Conservation (phyloP, 371 early-diverging fungal genomes). For the Saksenaea oblongispora region DNA sequence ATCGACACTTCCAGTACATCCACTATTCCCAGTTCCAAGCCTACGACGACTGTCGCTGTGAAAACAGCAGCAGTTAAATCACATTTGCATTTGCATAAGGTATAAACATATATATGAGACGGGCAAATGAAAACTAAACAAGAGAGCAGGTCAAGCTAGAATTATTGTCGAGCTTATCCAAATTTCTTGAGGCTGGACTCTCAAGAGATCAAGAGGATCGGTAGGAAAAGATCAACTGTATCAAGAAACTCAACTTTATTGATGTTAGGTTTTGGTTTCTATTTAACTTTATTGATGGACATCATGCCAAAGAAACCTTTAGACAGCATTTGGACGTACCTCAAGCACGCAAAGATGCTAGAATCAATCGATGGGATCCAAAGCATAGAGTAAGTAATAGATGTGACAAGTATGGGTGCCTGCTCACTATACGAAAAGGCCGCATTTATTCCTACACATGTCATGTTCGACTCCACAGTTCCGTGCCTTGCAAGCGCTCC, state of each 20-base stretch:
- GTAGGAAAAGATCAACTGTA: conserved; percentile 6
- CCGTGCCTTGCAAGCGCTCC: conserved; percentile 22
- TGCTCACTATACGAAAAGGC: neutral
- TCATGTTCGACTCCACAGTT: conserved; percentile 14
- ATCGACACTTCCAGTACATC: conserved; percentile 12
- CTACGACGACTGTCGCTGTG: conserved; percentile 22
- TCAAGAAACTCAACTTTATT: neutral
- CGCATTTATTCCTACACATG: conserved; percentile 17
- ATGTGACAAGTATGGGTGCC: neutral
- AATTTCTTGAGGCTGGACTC: conserved; percentile 48
- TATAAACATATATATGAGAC: neutral
- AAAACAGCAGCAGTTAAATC: conserved; percentile 44
- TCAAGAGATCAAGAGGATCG: conserved; percentile 25
- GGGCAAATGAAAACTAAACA: neutral
- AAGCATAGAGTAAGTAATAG: conserved; percentile 12
- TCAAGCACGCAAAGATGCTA: conserved; percentile 3
- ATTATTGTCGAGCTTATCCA: conserved; percentile 35
- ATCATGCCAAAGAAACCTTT: conserved; percentile 48
- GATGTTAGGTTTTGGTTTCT: conserved; percentile 50
- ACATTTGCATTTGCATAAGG: conserved; percentile 49
- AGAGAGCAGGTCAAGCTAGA: conserved; percentile 31
- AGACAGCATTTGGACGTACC: conserved; percentile 25
- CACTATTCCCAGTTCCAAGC: neutral
- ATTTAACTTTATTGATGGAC: conserved; percentile 46
- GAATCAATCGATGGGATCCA: conserved; percentile 17